Percentiles rank a stretch among this genome's conserved stretches.
These are phyloP conservation scores for Trifolium fragiferum DNA, from an alignment of 306 rosid species.

Conservation along the genomic window DNA sequence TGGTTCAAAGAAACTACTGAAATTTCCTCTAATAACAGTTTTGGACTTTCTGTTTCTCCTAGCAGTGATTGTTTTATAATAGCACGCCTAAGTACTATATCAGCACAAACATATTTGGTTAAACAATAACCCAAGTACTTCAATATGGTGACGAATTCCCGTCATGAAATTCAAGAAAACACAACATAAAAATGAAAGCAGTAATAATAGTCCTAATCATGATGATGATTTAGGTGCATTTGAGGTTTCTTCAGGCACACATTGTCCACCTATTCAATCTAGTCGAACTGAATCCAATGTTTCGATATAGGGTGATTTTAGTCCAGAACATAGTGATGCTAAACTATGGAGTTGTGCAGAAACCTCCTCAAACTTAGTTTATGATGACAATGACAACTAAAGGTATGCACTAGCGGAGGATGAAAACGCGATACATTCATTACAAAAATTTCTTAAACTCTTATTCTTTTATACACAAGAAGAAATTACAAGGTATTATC, in stretches of 20 bases:
- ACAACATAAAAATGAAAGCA: background rate
- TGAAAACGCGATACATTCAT: constrained; percentile 47
- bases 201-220: background rate
- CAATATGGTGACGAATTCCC: constrained; percentile 41
- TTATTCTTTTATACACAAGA: constrained; percentile 56
- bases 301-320: constrained; percentile 1
- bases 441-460: constrained; percentile 72
- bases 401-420: background rate
- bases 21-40: constrained; percentile 46
- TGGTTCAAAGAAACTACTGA: constrained; percentile 46
- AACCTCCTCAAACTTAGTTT: too few species aligned
- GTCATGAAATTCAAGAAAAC: constrained; percentile 50
- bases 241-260: constrained; percentile 44
- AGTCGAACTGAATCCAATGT: constrained; percentile 30
- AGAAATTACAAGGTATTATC: constrained; percentile 56
- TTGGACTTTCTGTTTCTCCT: constrained; percentile 58
- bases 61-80: constrained; percentile 41
- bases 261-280: constrained; percentile 48
- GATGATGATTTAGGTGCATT: too few species aligned
- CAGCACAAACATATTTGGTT: constrained; percentile 37
- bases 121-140: background rate
- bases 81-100: constrained; percentile 46
- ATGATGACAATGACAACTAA: background rate
- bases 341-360: too few species aligned
- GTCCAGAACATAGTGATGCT: background rate